Base-by-base conservation (phyloP, 129 eudicot species). In the Mikania micrantha region DNA sequence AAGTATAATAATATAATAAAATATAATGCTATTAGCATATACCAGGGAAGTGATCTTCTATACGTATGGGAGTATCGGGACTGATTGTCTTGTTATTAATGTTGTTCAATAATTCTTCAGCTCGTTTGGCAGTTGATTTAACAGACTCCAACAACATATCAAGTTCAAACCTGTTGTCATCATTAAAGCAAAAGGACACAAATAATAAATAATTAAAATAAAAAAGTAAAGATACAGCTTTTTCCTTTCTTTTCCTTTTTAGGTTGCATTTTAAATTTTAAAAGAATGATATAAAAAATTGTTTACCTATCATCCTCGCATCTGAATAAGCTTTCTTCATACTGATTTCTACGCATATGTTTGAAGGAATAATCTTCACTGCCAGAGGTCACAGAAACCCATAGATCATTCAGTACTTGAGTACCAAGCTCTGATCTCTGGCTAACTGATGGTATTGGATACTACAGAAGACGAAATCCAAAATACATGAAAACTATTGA, bases 301-400 rank as follows among this genome's bases (percentile, higher is more conserved):
- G 25, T 12, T 44, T 82, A 94, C 99, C 99, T 87, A 74, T 94
- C 99, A 69, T 94, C 99, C 79, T 94, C 99, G 54, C 99, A 94
- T 83, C 93, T 87, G 60, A 94, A 94, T 42, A 94, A 81, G 80
- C 97, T 94, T 77, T 94, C 99, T 76, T 94, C 99, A 64, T 86
- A 94, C 67, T 94, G 99, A 74, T 94, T 94, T 81, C 94, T 84
- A 71, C 99, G 95, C 99, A 94, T 94, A 81, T 94, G 99, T 66
- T 94, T 94, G 72, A 94, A 94, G 10, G 99, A 94, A 79, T 94
- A 94, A 73, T 94, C 99, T 74, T 94, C 99, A 64, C 99, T 94
- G 47, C 99, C 99, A 58, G 97, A 90, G 47, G 99, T 94, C 71
- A 94, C 99, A 57, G 99, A 94, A 24, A 94, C 99, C 99, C 99